Base-by-base conservation (phyloP, 2,329 filamentous ascomycete genomes). In the Rutstroemia sp. region DNA sequence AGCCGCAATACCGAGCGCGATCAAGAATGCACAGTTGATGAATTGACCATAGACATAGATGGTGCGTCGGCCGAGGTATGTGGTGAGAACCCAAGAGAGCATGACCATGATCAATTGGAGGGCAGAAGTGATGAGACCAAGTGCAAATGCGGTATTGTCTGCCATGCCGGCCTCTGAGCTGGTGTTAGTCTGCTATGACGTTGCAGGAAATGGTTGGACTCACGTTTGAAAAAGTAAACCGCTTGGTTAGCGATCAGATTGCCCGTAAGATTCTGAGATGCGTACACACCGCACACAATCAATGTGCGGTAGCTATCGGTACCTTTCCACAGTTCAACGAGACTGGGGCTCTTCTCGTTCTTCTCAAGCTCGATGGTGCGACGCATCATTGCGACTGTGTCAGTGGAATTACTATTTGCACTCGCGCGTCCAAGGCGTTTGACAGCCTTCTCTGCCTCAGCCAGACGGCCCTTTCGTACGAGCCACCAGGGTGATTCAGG, bases 41-140 rank as follows among this genome's bases (percentile, higher is more conserved):
- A 71, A 66, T 27, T 78, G 77, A 59, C 83, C 82, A 72, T 77
- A 84, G 55, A 86, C 73, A 69, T 86, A 86, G 69, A 86, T 84
- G 38, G 78, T 77, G 53, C 83, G 82, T 57, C 82, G 78, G 66
- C 83, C 82, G 53, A 83, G 74, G 69, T 82, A 86, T 1, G 78
- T 77, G 14, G 81, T 86, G 50, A 87, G 77, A 56, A 86, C 71
- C 84, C 84, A 87, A 57, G 83, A 87, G 44, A 83, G 73, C 77
- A 84, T 84, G 68, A 84, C 81, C 58, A 83, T 76, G 67, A 87
- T 70, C 69, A 70, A 73, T 67, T 84, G 80, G 2, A 87, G 80
- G 49, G 76, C 79, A 0, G 83, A 85, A 51, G 79, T 86, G 69
- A 86, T 85, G 27, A 87, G 77, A 69, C 80, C 80, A 16, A 86